Base-by-base conservation (phyloP, 495 filamentous ascomycete species). In the Podospora sp. region DNA sequence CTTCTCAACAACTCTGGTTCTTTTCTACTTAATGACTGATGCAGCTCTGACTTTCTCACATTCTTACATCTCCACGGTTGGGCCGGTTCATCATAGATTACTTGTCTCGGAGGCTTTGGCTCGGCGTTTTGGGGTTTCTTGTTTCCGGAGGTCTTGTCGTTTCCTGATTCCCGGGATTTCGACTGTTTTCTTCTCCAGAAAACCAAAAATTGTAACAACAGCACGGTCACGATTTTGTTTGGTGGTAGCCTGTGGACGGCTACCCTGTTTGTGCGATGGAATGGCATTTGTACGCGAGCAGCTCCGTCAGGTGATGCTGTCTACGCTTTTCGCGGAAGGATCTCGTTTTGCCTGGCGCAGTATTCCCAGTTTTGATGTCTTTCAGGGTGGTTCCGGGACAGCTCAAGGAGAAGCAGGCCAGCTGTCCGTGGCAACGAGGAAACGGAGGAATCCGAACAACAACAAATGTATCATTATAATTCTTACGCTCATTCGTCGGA, bases 401-500 rank as follows among this genome's bases (percentile, higher is more conserved):
- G 12, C 40, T 46, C 40, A 11, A 46, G 40, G 40, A 46, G 22
- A 60, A 18, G n/a, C 12, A 49, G 18, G 29, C 29, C 29, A 33
- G 29, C 29, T 33, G 20, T n/a, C 21, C n/a, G n/a, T n/a, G n/a
- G n/a, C 21, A 25, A 18, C 25, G 35, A 26, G 24, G 24, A 55
- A 14, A 56, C 16, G 14, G 12, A 51, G 26, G 33, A 26, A 11
- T n/a, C 26, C 18, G 26, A 52, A 22, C 40, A 46, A 14, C 40
- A 64, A 55, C 64, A 53, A 46, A 61, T 76, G 74, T 77, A 77
- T 65, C 66, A 74, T 71, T 79, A 70, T 33, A 16, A 57, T 73
- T 78, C 72, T 73, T 62, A 78, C 78, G 70, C 70, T 79, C 76
- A 56, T 76, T 80, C 27, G 24, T 25, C 18, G 22, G 11, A 20